These are phyloP conservation scores for Xylariaceae sp. DNA, from an alignment of 2,329 filamentous ascomycete species.

Conservation along the genomic window DNA sequence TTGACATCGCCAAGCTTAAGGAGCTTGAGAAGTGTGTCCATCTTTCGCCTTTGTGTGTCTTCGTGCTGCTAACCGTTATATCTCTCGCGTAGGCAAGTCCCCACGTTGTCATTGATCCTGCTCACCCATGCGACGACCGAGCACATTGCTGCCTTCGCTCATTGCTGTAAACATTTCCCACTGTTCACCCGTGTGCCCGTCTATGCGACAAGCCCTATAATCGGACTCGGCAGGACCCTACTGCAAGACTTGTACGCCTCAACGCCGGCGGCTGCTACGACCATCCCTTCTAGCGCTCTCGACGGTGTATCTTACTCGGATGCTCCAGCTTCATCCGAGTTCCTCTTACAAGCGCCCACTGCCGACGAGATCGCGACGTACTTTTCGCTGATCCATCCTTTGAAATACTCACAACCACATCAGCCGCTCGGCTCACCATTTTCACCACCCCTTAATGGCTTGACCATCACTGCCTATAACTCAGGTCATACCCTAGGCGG, in stretches of 20 bases:
- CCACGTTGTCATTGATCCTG: conserved; percentile 87
- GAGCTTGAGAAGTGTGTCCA: conserved; percentile 77
- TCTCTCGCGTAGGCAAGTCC: conserved; percentile 61
- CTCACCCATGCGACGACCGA: conserved; percentile 89
- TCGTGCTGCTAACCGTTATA: not conserved
- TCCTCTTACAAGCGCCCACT: conserved; percentile 65
- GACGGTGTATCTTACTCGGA: conserved; percentile 54
- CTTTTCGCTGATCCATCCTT: conserved; percentile 81
- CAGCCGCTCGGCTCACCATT: conserved; percentile 83
- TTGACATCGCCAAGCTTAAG: conserved; percentile 74
- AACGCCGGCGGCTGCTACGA: conserved; percentile 78
- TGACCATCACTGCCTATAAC: conserved; percentile 95
- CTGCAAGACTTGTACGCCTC: conserved; percentile 90
- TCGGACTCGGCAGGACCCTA: conserved; percentile 84
- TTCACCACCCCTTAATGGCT: conserved; percentile 80
- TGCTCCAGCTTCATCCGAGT: conserved; percentile 49
- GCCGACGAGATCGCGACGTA: conserved; percentile 86
- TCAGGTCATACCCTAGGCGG: conserved; percentile 93
- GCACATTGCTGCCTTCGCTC: conserved; percentile 88
- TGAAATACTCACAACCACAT: conserved; percentile 96
- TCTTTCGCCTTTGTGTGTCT: not conserved
- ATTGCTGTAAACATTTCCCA: conserved; percentile 95
- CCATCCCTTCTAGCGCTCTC: conserved; percentile 69
- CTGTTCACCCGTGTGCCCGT: conserved; percentile 87
- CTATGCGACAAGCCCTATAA: conserved; percentile 90